phyloP scores from a whole-genome alignment of 768 basidiomycete species.

The Coprinopsis strossmayeri region DNA sequence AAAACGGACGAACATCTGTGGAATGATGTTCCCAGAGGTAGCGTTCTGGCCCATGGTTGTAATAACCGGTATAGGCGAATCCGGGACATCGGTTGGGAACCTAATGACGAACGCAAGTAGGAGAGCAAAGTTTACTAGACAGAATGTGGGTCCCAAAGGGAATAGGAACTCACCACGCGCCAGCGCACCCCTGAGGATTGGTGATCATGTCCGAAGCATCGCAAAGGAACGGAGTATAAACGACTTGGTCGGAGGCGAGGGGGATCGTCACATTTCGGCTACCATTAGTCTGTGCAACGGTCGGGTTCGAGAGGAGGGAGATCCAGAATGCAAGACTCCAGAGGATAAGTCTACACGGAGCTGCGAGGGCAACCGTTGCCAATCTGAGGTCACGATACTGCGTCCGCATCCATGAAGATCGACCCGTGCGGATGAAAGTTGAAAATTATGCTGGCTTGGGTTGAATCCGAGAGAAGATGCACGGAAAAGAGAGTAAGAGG shows the following conservation, averaged over 20 bases:
- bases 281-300: not conserved
- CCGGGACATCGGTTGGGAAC: conserved; percentile 22
- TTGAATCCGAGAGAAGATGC: not conserved
- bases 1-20: conserved; percentile 53
- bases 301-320: not conserved
- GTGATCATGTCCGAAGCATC: conserved; percentile 18
- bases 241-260: conserved; percentile 28
- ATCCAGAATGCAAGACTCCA: conserved; percentile 1
- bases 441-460: not conserved
- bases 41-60: conserved; percentile 39
- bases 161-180: conserved; percentile 36
- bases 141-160: conserved; percentile 1
- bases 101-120: not conserved
- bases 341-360: not conserved
- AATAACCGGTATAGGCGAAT: conserved; percentile 18
- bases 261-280: conserved; percentile 31
- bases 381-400: not conserved
- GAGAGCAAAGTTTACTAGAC: not conserved
- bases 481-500: not conserved
- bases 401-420: conserved; percentile 4
- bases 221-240: conserved; percentile 45
- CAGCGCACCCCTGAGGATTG: conserved; percentile 27
- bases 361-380: not conserved
- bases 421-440: not conserved
- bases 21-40: conserved; percentile 33